phyloP scores from a whole-genome alignment of 2,329 filamentous ascomycete genomes.

The Sporothrix phasma region DNA sequence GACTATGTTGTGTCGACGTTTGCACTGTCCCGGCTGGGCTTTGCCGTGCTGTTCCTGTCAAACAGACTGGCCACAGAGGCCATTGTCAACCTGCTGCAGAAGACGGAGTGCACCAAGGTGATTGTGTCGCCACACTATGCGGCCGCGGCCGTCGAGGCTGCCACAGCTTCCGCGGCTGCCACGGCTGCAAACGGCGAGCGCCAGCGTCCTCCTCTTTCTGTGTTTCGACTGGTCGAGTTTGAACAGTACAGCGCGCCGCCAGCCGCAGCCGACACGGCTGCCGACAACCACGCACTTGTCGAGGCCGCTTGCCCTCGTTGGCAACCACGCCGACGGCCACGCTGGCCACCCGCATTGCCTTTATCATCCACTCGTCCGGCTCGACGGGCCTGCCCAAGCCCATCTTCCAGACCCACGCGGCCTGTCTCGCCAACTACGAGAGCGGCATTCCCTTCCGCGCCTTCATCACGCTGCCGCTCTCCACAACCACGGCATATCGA shows the following conservation, averaged over 20 bases:
- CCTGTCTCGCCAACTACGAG: constrained; percentile 39
- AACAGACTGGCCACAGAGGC: constrained; percentile 28
- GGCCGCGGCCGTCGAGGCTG: background rate
- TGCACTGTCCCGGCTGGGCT: constrained; percentile 44
- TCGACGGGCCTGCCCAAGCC: constrained; percentile 55
- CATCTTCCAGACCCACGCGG: constrained; percentile 46
- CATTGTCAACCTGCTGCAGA: constrained; percentile 19
- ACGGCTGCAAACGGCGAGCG: background rate
- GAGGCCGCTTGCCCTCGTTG: constrained; percentile 19
- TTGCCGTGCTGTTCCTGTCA: constrained; percentile 33
- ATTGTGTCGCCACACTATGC: constrained; percentile 2
- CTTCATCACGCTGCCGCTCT: constrained; percentile 48
- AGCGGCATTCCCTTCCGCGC: constrained; percentile 32
- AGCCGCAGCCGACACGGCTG: background rate
- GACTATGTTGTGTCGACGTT: constrained; percentile 45
- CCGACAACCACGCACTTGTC: constrained; percentile 19
- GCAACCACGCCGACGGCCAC: constrained; percentile 23
- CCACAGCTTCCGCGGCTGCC: background rate
- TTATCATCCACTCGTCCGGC: constrained; percentile 32
- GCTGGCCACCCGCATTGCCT: constrained; percentile 15
- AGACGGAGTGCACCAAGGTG: constrained; percentile 6
- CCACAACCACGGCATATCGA: constrained; percentile 49
- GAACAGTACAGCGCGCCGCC: background rate
- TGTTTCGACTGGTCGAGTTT: background rate
- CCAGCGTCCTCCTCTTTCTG: background rate